Conservation (phyloP, 1,284 basidiomycete species). For the Pseudozyma thailandica region DNA sequence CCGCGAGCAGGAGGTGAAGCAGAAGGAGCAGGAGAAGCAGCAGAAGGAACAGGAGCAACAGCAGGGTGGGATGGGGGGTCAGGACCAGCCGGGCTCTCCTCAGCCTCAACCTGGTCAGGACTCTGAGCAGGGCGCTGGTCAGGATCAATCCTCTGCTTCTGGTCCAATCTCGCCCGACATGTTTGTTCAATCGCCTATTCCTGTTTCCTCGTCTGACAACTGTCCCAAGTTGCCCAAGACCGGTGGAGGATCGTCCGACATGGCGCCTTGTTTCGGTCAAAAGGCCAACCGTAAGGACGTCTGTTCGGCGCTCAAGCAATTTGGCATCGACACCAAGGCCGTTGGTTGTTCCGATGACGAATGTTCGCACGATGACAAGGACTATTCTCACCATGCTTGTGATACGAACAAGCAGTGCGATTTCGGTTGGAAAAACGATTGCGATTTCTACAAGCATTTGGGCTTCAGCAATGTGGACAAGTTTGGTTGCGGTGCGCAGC, state of each 20-base stretch:
- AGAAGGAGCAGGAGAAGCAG: slow-evolving; percentile 13
- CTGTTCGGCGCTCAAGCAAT: slow-evolving; percentile 49
- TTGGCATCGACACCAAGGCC: slow-evolving; percentile 31
- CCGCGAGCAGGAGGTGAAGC: slow-evolving; percentile 6
- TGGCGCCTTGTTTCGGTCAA: slow-evolving; percentile 39
- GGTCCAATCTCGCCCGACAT: background rate
- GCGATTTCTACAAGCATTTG: slow-evolving; percentile 36
- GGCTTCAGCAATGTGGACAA: slow-evolving; percentile 40
- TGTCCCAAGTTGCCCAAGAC: slow-evolving; percentile 45
- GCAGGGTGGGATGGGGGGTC: slow-evolving; percentile 3
- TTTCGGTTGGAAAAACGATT: slow-evolving; percentile 39
- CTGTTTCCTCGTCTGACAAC: slow-evolving; percentile 8
- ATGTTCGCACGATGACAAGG: no score
- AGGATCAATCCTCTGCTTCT: no score
- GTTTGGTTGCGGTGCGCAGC: no score
- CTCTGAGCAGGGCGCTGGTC: no score
- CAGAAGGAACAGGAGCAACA: slow-evolving; percentile 14
- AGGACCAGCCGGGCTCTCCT: background rate
- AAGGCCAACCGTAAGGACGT: slow-evolving; percentile 34
- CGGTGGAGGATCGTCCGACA: slow-evolving; percentile 31
- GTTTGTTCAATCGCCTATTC: slow-evolving; percentile 6
- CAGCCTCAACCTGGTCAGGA: no score
- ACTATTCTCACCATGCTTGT: slow-evolving; percentile 44
- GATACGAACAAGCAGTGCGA: slow-evolving; percentile 44
- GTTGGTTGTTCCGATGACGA: slow-evolving; percentile 35